Conservation (phyloP, 2,329 filamentous ascomycete species). For the Stemphylium beticola region DNA sequence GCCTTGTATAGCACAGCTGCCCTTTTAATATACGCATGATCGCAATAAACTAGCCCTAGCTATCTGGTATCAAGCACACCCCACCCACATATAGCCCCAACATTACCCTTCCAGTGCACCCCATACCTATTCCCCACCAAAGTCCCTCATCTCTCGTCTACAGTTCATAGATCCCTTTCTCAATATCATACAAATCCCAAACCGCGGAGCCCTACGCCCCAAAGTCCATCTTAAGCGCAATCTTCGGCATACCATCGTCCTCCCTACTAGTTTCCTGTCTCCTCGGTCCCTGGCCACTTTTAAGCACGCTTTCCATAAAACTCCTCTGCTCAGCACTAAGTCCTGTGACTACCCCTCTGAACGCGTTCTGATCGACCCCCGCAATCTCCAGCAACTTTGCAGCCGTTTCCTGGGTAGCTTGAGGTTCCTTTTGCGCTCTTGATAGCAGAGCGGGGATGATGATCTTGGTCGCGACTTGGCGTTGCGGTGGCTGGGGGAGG, state of each 20-base stretch:
- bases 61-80: no score
- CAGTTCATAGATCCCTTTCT: no score
- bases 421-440: constrained; percentile 67
- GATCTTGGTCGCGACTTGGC: constrained; percentile 70
- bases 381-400: constrained; percentile 80
- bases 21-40: no score
- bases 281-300: constrained; percentile 57
- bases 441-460: constrained; percentile 78
- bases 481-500: constrained; percentile 35
- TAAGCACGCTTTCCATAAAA: constrained; percentile 82
- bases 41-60: no score
- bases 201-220: constrained; percentile 3
- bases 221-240: constrained; percentile 96
- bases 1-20: no score
- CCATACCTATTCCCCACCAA: no score
- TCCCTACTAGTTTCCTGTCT: constrained; percentile 61
- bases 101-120: no score
- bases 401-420: constrained; percentile 73
- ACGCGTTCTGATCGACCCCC: constrained; percentile 72
- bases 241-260: constrained; percentile 69
- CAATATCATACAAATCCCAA: no score
- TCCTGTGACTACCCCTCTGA: constrained; percentile 73
- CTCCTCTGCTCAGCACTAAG: constrained; percentile 74
- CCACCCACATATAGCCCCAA: no score
- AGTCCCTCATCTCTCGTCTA: no score